phyloP scores from a whole-genome alignment of 1,284 basidiomycete species.

The Leccinum solheimii region DNA sequence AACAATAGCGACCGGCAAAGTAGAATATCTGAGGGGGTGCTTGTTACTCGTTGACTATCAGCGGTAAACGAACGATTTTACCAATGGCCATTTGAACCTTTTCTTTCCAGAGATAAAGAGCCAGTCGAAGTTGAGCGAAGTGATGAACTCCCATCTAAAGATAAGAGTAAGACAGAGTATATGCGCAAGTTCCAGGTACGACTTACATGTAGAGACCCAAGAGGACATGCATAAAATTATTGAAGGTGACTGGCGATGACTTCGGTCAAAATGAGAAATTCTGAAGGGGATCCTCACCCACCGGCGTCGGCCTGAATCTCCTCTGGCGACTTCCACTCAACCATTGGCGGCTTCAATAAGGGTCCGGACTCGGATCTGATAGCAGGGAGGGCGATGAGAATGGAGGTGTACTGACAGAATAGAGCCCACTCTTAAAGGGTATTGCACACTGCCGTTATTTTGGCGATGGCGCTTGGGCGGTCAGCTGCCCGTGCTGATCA shows the following conservation, averaged over 20 bases:
- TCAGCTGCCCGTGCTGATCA: constrained; percentile 8
- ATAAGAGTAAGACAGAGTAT: constrained; percentile 2
- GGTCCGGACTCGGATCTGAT: not conserved
- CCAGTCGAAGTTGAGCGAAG: constrained; percentile 70
- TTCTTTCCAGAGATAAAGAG: constrained; percentile 58
- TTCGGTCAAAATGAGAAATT: constrained; percentile 11
- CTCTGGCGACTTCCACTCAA: constrained; percentile 55
- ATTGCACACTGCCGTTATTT: constrained; percentile 9
- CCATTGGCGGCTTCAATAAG: constrained; percentile 39
- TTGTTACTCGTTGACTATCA: constrained; percentile 1
- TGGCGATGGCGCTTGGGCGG: constrained; percentile 23
- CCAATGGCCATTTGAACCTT: constrained; percentile 64
- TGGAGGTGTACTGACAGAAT: not conserved
- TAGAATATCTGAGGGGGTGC: constrained; percentile 58
- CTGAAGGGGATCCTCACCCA: constrained; percentile 21
- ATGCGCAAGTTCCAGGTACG: constrained; percentile 9
- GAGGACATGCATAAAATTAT: constrained; percentile 64
- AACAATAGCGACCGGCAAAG: constrained; percentile 68
- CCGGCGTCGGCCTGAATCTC: constrained; percentile 54
- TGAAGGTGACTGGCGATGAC: constrained; percentile 50
- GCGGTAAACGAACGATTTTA: constrained; percentile 27
- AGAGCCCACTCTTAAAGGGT: constrained; percentile 18
- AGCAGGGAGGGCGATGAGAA: not conserved
- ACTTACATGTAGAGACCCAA: constrained; percentile 66
- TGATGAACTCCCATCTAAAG: constrained; percentile 63